Base-by-base conservation (phyloP, 306 rosid species). In the Cajanus cajan region DNA sequence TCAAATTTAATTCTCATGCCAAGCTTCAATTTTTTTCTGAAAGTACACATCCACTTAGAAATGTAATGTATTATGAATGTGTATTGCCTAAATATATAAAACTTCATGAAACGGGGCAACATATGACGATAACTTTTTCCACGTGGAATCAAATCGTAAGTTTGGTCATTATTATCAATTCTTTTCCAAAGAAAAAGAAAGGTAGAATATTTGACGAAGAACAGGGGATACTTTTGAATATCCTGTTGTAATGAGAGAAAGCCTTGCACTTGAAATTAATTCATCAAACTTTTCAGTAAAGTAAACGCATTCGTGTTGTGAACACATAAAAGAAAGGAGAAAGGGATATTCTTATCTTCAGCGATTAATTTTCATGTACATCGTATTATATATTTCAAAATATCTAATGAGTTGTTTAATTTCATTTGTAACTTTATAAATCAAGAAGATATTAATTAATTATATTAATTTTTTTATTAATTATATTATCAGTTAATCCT, bases 221-320 rank as follows among this genome's bases (percentile, higher is more conserved):
- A 79, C 52, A 41, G 58, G 40, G 4, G 68, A n/a, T 28, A 13
- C 68, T 39, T 72, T 73, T 40, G 8, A 72, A 73, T 71, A 80
- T 52, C 74, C 74, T 72, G 58, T 63, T 54, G 22, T 11, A 63
- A 63, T 64, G 45, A 44, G 45, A 44, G 43, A 39, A 37, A 40
- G 15, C 18, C 67, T 64, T 64, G 16, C 68, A 80, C 39, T 80
- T 63, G 5, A 37, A 50, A 62, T 72, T 37, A 72, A 39, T 52
- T 40, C 16, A 66, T 41, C 34, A 73, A 37, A 73, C 44, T 79
- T 86, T 83, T 83, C 51, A 44, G 25, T 16, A 83, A 83, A 73
- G 83, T 7, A 51, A 73, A 67, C n/a, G 52, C 81, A 80, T 68
- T 80, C 19, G 50, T 52, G 16, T 43, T 36, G 57, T 48, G 45